Evolutionary conservation across 495 filamentous ascomycete genomes (phyloP).

Genomic region (Parathielavia hyrcaniae): DNA sequence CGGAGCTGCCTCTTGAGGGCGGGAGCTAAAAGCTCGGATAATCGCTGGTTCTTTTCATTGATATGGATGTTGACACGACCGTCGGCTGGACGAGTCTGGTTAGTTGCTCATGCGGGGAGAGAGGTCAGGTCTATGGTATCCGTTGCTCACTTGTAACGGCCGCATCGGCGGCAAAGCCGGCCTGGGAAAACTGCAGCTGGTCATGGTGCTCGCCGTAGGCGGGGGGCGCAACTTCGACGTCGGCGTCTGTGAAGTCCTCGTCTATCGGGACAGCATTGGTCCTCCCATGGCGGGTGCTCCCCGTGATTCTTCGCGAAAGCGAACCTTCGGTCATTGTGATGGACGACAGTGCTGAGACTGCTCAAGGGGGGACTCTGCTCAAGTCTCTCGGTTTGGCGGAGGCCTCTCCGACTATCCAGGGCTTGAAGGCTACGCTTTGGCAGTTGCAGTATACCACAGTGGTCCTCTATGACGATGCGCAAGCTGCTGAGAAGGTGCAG

Average conservation of each 20-base stretch:
- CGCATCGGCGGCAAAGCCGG: constrained; percentile 45
- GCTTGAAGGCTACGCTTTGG: background rate
- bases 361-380: background rate
- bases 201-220: constrained; percentile 43
- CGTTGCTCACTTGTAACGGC: constrained; percentile 36
- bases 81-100: constrained; percentile 42
- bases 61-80: constrained; percentile 73
- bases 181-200: constrained; percentile 44
- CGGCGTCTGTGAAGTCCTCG: constrained; percentile 27
- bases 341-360: no score
- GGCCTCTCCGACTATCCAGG: background rate
- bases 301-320: background rate
- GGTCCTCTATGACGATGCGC: no score
- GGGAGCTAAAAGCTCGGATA: constrained; percentile 61
- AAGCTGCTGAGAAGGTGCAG: no score
- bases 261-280: constrained; percentile 23
- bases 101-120: background rate
- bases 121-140: background rate
- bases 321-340: constrained; percentile 1
- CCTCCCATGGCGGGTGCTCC: background rate
- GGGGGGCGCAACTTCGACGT: constrained; percentile 36
- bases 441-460: no score
- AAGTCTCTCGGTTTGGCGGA: background rate
- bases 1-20: constrained; percentile 55
- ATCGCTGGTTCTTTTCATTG: constrained; percentile 54